phyloP scores from a whole-genome alignment of 129 eudicot genomes.

The Saposhnikovia divaricata region DNA sequence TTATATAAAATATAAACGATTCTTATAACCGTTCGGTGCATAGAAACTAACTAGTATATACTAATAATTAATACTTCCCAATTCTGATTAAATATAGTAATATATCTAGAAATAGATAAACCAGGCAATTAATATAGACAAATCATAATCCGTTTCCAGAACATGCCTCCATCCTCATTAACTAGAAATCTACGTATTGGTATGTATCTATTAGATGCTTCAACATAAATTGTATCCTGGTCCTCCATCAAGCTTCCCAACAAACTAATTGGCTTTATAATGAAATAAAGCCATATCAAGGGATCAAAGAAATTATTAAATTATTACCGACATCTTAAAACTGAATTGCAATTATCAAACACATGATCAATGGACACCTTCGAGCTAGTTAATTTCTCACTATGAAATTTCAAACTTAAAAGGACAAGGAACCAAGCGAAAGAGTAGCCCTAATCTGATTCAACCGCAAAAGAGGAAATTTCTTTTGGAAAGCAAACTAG shows the following conservation, averaged over 20 bases:
- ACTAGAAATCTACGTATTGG: not conserved
- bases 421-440: not conserved
- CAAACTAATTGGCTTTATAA: not conserved
- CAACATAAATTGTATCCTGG: not conserved
- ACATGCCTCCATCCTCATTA: not conserved
- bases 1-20: too few relatives aligned
- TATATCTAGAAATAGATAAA: not conserved
- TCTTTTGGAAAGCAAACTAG: not conserved
- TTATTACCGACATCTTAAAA: not conserved
- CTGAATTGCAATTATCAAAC: not conserved
- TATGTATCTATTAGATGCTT: not conserved
- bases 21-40: not conserved
- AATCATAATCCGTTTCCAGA: not conserved
- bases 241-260: not conserved
- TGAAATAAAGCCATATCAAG: not conserved
- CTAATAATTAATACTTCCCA: not conserved
- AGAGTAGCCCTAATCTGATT: not conserved
- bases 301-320: not conserved
- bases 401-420: not conserved
- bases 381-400: not conserved
- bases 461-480: not conserved
- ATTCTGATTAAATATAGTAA: too few relatives aligned
- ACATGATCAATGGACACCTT: not conserved
- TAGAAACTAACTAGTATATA: too few relatives aligned
- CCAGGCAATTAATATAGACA: not conserved